A percentile compares a stretch with the other conserved stretches of the same genome.
Conservation (phyloP, 2,329 filamentous ascomycete genomes). For the Plenodomus lindquistii region DNA sequence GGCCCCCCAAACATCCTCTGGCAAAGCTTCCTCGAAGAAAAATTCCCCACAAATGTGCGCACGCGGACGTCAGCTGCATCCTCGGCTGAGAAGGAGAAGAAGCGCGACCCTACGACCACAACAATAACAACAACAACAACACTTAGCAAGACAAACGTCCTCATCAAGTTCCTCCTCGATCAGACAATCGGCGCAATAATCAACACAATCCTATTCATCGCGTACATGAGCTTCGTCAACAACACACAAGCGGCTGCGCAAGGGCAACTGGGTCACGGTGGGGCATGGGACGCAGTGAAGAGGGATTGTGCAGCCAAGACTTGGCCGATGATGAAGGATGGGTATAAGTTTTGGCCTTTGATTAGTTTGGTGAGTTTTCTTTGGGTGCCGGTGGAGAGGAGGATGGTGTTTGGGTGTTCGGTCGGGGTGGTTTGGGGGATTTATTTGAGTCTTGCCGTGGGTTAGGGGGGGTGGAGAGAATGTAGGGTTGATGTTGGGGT, state of each 20-base stretch:
- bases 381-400: conserved; percentile 69
- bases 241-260: conserved; percentile 26
- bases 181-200: conserved; percentile 67
- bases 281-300: conserved; percentile 34
- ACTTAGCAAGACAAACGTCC: conserved; percentile 65
- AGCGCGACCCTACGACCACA: conserved; percentile 30
- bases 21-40: conserved; percentile 77
- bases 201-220: conserved; percentile 68
- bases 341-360: conserved; percentile 72
- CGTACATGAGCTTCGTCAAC: conserved; percentile 59
- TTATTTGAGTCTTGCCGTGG: conserved; percentile 68
- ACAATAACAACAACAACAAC: conserved; percentile 8
- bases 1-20: conserved; percentile 85
- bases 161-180: conserved; percentile 69
- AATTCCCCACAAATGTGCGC: conserved; percentile 65
- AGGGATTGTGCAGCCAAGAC: conserved; percentile 57
- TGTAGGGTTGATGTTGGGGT: too few relatives aligned
- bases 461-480: too few relatives aligned
- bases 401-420: conserved; percentile 71
- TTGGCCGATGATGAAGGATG: conserved; percentile 58
- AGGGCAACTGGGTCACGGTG: too few relatives aligned
- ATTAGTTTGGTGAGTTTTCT: conserved; percentile 73
- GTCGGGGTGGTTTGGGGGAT: conserved; percentile 76
- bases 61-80: conserved; percentile 18
- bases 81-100: conserved; percentile 31